These are phyloP conservation scores for Aureobasidium namibiae DNA, from an alignment of 2,329 filamentous ascomycete genomes.

Conservation along the genomic window DNA sequence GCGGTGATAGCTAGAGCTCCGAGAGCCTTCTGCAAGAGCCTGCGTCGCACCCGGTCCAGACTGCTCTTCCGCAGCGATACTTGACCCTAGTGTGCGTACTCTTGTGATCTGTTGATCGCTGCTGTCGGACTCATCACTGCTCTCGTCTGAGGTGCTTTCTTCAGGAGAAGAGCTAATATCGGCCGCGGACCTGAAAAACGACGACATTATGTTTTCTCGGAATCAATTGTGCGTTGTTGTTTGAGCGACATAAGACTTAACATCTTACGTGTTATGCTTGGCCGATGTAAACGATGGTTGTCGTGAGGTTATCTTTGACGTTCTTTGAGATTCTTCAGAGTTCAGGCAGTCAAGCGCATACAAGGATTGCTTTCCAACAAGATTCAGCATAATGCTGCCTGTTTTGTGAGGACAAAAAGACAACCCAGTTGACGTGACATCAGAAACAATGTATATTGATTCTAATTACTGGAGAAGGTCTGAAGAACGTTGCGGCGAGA, in stretches of 20 bases:
- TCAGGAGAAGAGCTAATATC: slow-evolving; percentile 15
- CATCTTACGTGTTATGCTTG: slow-evolving; percentile 1
- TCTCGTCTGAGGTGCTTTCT: slow-evolving; percentile 9
- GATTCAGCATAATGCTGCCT: not conserved
- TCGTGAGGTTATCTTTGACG: not conserved
- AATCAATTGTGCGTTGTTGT: not conserved
- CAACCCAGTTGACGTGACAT: not conserved
- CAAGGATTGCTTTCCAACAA: not conserved
- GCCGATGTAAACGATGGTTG: not conserved
- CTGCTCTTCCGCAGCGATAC: not conserved
- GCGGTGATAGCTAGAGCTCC: slow-evolving; percentile 16
- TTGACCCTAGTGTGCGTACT: slow-evolving; percentile 6
- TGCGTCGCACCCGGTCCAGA: not conserved
- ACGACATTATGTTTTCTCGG: slow-evolving; percentile 12
- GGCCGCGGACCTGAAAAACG: slow-evolving; percentile 15
- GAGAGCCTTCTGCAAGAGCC: slow-evolving; percentile 1
- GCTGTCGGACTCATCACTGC: slow-evolving; percentile 1
- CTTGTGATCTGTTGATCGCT: not conserved
- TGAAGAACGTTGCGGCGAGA: not conserved
- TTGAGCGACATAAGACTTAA: not conserved
- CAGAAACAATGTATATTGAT: not conserved
- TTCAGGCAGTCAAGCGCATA: not conserved
- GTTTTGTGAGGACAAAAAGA: fast-evolving
- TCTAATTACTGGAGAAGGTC: not conserved
- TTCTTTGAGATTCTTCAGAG: not conserved